Conservation (phyloP, 2,329 filamentous ascomycete species). For the Penicillium occitanis region DNA sequence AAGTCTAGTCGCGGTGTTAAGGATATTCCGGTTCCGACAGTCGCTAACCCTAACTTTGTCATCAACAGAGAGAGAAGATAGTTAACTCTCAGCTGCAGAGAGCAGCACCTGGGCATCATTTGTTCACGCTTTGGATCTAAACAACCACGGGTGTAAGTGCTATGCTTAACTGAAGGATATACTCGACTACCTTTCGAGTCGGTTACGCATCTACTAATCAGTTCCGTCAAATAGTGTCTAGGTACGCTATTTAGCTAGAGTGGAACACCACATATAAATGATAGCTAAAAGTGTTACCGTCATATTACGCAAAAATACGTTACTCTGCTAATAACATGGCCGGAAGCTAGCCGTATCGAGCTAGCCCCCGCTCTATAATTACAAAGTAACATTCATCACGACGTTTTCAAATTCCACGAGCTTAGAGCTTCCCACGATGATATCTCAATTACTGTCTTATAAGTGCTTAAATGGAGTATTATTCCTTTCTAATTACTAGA, state of each 20-base stretch:
- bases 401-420: neutral
- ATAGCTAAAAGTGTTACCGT: neutral
- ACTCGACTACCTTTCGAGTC: too few relatives aligned
- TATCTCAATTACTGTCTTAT: neutral
- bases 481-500: neutral
- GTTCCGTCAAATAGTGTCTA: too few relatives aligned
- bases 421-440: neutral
- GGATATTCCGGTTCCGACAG: neutral
- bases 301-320: neutral
- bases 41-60: neutral
- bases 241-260: too few relatives aligned
- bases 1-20: too few relatives aligned
- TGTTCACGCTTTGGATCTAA: neutral
- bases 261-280: too few relatives aligned
- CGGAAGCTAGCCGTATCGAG: neutral
- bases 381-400: neutral
- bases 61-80: too few relatives aligned
- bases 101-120: neutral
- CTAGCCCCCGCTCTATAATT: neutral
- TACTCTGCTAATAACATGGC: neutral
- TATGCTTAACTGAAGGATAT: too few relatives aligned
- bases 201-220: too few relatives aligned
- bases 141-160: too few relatives aligned
- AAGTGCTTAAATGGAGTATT: neutral
- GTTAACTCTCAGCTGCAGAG: neutral